Conservation (phyloP, 1,139 yeast species). For the Taphrina deformans region DNA sequence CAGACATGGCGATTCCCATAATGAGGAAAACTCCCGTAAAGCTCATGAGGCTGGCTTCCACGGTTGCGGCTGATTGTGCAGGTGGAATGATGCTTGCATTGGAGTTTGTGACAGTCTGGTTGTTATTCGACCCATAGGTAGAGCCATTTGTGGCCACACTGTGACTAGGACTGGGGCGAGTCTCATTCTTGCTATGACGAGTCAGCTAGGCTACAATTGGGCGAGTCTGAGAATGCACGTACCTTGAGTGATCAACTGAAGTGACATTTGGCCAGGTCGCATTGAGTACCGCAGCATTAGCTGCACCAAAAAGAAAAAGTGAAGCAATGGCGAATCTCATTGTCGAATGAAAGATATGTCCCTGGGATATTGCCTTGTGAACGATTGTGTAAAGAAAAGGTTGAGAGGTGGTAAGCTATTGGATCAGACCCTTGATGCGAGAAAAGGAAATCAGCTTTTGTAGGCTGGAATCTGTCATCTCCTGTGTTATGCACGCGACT, state of each 20-base stretch:
- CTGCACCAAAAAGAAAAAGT: not conserved
- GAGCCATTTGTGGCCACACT: not conserved
- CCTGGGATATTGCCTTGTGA: no score
- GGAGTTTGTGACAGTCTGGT: not conserved
- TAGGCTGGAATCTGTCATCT: no score
- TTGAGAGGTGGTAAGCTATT: no score
- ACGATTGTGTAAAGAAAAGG: no score
- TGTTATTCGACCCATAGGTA: not conserved
- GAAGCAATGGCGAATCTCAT: not conserved
- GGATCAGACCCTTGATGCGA: no score
- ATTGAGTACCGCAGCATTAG: not conserved
- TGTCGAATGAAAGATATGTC: not conserved
- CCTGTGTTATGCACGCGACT: no score
- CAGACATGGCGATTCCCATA: not conserved
- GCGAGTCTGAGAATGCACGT: no score
- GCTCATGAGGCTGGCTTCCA: not conserved
- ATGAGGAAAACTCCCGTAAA: not conserved
- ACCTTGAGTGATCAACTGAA: not conserved
- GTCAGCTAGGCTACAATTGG: not conserved
- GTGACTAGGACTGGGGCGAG: not conserved
- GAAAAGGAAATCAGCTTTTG: no score
- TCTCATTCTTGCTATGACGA: not conserved
- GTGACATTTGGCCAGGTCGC: conserved; percentile 1
- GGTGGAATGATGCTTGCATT: not conserved
- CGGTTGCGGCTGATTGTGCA: not conserved